Evolutionary conservation across 805 yeast genomes (phyloP).

Genomic region (Ogataea methylovora): DNA sequence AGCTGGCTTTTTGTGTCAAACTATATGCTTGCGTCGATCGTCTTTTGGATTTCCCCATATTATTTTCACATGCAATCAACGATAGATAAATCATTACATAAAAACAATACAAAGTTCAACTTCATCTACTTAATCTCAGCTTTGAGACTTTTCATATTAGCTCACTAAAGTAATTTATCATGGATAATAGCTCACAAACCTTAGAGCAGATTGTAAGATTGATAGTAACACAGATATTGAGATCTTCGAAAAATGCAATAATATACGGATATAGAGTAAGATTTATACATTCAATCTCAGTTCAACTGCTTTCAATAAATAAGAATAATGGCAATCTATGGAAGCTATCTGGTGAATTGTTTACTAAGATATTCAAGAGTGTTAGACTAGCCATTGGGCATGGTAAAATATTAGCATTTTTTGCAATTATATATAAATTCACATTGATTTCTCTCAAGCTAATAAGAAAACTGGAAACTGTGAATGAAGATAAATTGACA

Average conservation of each 20-base stretch:
- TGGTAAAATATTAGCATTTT: slow-evolving; percentile 23
- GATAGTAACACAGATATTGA: no score
- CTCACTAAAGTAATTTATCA: no score
- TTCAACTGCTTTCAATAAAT: slow-evolving; percentile 16
- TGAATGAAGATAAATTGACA: not conserved
- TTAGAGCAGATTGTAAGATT: no score
- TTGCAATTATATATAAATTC: slow-evolving; percentile 21
- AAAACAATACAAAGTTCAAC: no score
- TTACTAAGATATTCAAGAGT: slow-evolving; percentile 12
- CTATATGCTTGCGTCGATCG: no score
- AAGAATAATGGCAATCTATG: not conserved
- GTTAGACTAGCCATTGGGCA: slow-evolving; percentile 21
- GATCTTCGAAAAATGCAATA: slow-evolving; percentile 20
- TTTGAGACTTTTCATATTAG: no score
- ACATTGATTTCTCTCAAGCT: slow-evolving; percentile 6
- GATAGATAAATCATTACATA: no score
- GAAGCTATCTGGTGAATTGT: slow-evolving; percentile 6
- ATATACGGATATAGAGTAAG: slow-evolving; percentile 26
- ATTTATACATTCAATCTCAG: slow-evolving; percentile 21
- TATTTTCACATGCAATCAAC: no score
- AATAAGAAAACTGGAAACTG: not conserved
- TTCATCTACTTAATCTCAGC: no score
- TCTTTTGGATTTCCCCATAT: no score
- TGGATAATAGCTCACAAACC: no score
- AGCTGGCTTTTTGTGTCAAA: no score